Evolutionary conservation across 495 filamentous ascomycete genomes (phyloP).

Genomic region (Penicillium verhagenii): DNA sequence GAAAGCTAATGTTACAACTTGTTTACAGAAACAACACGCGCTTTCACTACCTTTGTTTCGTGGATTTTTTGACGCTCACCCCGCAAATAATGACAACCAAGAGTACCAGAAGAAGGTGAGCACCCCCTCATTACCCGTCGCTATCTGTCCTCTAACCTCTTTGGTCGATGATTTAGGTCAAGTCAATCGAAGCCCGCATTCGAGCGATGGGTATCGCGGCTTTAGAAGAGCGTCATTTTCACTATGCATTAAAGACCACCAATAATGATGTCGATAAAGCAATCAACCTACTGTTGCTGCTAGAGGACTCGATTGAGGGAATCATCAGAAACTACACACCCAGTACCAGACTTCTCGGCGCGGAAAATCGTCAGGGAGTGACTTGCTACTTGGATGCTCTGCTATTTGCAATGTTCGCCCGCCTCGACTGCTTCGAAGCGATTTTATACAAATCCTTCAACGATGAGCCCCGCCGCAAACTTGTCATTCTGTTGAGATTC

Average conservation of each 20-base stretch:
- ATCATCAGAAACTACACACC: slow-evolving; percentile 72
- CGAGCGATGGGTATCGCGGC: slow-evolving; percentile 34
- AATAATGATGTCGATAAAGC: slow-evolving; percentile 72
- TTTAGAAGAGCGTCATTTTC: slow-evolving; percentile 54
- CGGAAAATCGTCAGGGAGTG: slow-evolving; percentile 79
- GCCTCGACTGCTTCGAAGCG: slow-evolving; percentile 84
- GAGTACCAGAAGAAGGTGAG: slow-evolving; percentile 43
- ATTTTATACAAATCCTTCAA: slow-evolving; percentile 72
- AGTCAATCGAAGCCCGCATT: slow-evolving; percentile 33
- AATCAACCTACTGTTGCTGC: slow-evolving; percentile 68
- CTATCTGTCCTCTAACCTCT: slow-evolving; percentile 7
- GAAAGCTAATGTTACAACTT: not conserved
- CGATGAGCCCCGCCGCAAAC: slow-evolving; percentile 64
- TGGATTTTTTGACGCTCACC: slow-evolving; percentile 35
- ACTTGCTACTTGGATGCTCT: slow-evolving; percentile 91
- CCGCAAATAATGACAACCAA: slow-evolving; percentile 16
- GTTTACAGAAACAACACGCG: slow-evolving; percentile 19
- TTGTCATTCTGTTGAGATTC: slow-evolving; percentile 72
- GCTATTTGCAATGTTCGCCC: slow-evolving; percentile 96
- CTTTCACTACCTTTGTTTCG: slow-evolving; percentile 32
- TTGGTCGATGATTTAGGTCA: slow-evolving; percentile 27
- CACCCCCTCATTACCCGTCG: not conserved
- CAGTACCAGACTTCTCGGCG: slow-evolving; percentile 71
- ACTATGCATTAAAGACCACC: slow-evolving; percentile 64
- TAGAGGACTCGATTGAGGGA: slow-evolving; percentile 78